Conservation (phyloP, 768 basidiomycete species). For the Tylopilus cervinicoccineus region DNA sequence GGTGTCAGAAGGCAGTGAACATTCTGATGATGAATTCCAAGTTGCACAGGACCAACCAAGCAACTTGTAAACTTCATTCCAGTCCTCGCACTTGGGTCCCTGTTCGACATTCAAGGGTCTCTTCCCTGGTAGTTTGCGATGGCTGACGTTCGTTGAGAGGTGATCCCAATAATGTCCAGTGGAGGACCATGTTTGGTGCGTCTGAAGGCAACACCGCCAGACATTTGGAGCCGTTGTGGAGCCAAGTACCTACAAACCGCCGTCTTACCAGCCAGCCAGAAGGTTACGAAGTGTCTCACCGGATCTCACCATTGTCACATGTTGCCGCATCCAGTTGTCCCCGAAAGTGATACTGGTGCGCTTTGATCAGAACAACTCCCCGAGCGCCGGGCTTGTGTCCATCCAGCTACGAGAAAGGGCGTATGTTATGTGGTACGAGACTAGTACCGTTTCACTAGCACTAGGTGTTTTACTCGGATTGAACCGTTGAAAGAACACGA, state of each 20-base stretch:
- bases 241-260: too few species aligned
- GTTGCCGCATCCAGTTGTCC: neutral
- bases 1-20: too few species aligned
- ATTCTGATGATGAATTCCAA: too few species aligned
- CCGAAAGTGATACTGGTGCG: slow-evolving; percentile 6
- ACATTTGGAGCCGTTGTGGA: neutral
- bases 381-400: neutral
- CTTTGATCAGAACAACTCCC: too few species aligned
- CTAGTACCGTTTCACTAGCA: too few species aligned
- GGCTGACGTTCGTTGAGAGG: neutral
- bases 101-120: neutral
- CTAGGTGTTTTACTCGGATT: too few species aligned
- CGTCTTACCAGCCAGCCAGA: neutral
- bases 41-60: too few species aligned
- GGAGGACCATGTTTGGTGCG: neutral
- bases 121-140: neutral
- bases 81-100: too few species aligned
- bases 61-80: too few species aligned
- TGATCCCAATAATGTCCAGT: neutral
- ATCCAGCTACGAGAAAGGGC: neutral
- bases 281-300: neutral
- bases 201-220: neutral
- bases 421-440: neutral
- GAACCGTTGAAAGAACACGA: too few species aligned
- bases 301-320: neutral